A percentile compares a stretch with the other conserved stretches of the same genome.
Conservation (phyloP, 2,329 filamentous ascomycete genomes). For the Pestalotiopsis sp. region DNA sequence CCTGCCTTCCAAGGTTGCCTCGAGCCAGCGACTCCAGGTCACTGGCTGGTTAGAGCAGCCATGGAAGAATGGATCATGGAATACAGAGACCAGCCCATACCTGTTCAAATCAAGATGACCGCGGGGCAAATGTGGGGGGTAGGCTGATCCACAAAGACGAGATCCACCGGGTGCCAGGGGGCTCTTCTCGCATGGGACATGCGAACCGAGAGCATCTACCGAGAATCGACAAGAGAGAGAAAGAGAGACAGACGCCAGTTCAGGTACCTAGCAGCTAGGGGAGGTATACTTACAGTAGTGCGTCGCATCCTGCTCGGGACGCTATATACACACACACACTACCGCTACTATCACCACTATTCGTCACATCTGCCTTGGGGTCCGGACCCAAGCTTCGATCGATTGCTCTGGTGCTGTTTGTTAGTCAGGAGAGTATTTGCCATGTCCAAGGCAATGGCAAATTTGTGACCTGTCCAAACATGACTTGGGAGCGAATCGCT, state of each 20-base stretch:
- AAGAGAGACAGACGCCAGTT: too few relatives aligned
- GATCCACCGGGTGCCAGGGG: neutral
- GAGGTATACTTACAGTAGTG: too few relatives aligned
- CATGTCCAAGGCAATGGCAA: neutral
- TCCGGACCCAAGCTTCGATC: neutral
- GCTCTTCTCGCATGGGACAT: neutral
- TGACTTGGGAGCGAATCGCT: neutral
- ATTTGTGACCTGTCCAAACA: neutral
- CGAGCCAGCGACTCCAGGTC: too few relatives aligned
- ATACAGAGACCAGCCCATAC: neutral
- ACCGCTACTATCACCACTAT: neutral
- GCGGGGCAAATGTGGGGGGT: slow-evolving; percentile 3
- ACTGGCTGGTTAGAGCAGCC: too few relatives aligned
- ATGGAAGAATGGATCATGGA: too few relatives aligned
- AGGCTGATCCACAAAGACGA: neutral
- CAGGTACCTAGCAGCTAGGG: neutral
- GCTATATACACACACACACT: too few relatives aligned
- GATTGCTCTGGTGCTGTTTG: too few relatives aligned
- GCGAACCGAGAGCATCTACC: slow-evolving; percentile 4
- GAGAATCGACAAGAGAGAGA: slow-evolving; percentile 1
- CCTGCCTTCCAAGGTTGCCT: too few relatives aligned
- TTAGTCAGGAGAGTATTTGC: neutral
- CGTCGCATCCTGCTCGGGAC: too few relatives aligned
- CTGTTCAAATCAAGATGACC: neutral
- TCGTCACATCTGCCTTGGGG: neutral